phyloP scores from a whole-genome alignment of 140 eudicot species.

The Bidens hawaiensis region DNA sequence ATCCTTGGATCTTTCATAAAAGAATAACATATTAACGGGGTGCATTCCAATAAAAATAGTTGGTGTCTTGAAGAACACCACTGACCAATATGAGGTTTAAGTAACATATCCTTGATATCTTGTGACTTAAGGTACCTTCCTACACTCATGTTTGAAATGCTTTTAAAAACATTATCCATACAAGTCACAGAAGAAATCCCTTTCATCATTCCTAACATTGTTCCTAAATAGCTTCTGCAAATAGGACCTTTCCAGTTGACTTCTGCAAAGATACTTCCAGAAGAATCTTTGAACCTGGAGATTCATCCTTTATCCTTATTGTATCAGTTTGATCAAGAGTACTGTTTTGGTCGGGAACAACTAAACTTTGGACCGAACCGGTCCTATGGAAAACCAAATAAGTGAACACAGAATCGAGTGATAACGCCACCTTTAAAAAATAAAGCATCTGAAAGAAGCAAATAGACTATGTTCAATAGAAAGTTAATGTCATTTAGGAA shows the following conservation, averaged over 20 bases:
- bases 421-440: background rate
- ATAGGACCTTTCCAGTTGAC: background rate
- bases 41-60: background rate
- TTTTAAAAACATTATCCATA: background rate
- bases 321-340: background rate
- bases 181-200: background rate
- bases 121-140: background rate
- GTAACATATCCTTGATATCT: too few species aligned
- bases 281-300: background rate
- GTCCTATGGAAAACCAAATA: background rate
- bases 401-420: background rate
- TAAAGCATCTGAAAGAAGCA: too few species aligned
- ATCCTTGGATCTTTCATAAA: background rate
- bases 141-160: background rate
- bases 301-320: background rate
- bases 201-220: background rate
- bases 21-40: too few species aligned
- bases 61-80: background rate
- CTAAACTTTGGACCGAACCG: background rate
- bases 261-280: background rate
- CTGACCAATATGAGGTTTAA: too few species aligned
- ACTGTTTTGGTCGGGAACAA: background rate
- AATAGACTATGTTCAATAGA: too few species aligned
- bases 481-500: background rate
- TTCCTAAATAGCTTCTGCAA: slow-evolving; percentile 8